Conservation (phyloP, 2,329 filamentous ascomycete genomes). For the Apiospora saccharicola region DNA sequence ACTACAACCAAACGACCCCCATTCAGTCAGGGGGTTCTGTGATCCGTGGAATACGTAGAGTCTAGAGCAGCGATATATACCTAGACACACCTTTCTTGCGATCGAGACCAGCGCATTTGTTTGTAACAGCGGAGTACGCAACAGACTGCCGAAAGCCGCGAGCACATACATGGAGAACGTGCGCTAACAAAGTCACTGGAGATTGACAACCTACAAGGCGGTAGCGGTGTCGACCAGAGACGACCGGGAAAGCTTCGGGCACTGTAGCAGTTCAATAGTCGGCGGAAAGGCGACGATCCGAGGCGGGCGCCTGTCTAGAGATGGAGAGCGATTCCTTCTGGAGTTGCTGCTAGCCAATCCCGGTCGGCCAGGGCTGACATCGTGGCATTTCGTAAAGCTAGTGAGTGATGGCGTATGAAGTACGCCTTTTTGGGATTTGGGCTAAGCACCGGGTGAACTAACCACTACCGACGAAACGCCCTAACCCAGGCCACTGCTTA, state of each 20-base stretch:
- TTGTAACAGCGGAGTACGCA: neutral
- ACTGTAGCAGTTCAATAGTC: neutral
- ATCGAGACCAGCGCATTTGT: neutral
- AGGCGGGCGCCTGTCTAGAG: neutral
- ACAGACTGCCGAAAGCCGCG: neutral
- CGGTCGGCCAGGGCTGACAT: constrained; percentile 1
- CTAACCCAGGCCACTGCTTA: neutral
- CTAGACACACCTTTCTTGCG: neutral
- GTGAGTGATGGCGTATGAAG: neutral
- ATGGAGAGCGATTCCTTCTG: neutral
- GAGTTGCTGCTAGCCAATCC: constrained; percentile 6
- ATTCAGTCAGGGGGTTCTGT: neutral
- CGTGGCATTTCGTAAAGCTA: neutral
- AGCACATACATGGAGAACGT: neutral
- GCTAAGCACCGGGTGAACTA: neutral
- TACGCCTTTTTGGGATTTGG: neutral
- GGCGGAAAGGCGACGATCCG: neutral
- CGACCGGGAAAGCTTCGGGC: neutral
- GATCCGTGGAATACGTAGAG: neutral
- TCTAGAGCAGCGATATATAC: neutral
- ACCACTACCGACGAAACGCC: neutral
- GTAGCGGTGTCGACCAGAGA: neutral
- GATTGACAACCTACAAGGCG: neutral
- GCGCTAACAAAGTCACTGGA: neutral
- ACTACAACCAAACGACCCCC: neutral